Evolutionary conservation across 2,329 filamentous ascomycete species (phyloP), one percentile per base, ranked within the genome.

Genomic region (Arthroderma uncinatum): DNA sequence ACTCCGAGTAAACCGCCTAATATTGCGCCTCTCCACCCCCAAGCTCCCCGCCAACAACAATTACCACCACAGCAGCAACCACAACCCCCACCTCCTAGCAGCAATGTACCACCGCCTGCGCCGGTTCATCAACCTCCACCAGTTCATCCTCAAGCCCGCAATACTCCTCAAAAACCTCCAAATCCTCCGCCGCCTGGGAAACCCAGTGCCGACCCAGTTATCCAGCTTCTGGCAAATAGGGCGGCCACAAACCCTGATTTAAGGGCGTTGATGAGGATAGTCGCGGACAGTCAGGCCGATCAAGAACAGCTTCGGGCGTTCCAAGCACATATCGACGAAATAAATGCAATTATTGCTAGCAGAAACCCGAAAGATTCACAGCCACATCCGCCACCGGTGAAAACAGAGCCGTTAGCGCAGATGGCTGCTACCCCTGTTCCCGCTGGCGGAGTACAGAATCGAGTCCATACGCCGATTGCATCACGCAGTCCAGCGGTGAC

Each of bases 201-300:
- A 61, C 70, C 73, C 4, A 76, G 73, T 50, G 70, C 74, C 8
- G 76, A 78, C 59, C 76, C 76, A 7, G 76, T 78, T 36, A 78
- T 78, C 60, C 76, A 78, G 58, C 77, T 78, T 74, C 67, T 78
- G 52, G 76, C 76, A n/a, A 76, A 75, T 7, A 69, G 74, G 60
- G 76, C 76, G 23, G 75, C 76, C 3, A 71, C 74, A 8, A 74
- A 78, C 59, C 73, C 73, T 3, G 73, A 76, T 52, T 64, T 78
- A 36, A 78, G 78, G 61, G 74, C 74, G 4, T 63, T 78, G 62
- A 78, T 78, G 76, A 71, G 74, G 58, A 70, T 78, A 14, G 76
- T 78, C 25, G 76, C 76, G 2, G 75, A 74, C 4, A 77, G 74
- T 57, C 71, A 76, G 61, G 76, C 76, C 10, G 73, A 73, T 2